Evolutionary conservation across 2,329 filamentous ascomycete species (phyloP), one percentile per base, ranked within the genome.

Genomic region (Chaetomium globosum): DNA sequence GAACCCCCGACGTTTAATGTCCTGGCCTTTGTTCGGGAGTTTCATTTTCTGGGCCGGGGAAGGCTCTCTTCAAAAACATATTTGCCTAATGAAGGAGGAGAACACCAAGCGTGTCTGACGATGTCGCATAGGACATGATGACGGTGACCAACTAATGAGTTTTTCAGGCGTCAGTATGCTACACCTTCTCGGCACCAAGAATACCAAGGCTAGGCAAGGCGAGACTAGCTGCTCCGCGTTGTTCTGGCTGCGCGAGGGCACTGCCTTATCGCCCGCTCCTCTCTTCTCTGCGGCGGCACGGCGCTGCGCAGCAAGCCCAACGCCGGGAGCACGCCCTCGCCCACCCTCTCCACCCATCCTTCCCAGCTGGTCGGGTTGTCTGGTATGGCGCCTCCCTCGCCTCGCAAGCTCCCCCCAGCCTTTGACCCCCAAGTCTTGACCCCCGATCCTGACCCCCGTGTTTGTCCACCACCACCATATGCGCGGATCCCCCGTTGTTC

Each of bases 281-380:
- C n/a, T n/a, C 49, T 31, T 16, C 30, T 19, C 33, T 16, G 5
- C 21, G n/a, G 5, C 21, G n/a, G 39, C 19, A 33, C 28, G 28
- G 28, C n/a, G 60, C 56, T 51, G 52, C 51, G 56, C 39, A 16
- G 43, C 52, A 62, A n/a, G 52, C 33, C 59, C 33, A 52, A 51
- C 28, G 31, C 39, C 60, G 33, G 60, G 48, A 39, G 31, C 21
- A 26, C 49, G 26, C 49, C 19, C 49, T 26, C 13, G 21, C 2
- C 16, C 16, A 16, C 19, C 6, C 26, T 10, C 21, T 39, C 19
- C 33, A 39, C 31, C 16, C 31, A 56, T 56, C 54, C 55, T 48
- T 48, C 26, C 56, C 56, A 59, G 19, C 39, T 49, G 6, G 12
- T 33, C 23, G 56, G 39, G 19, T 59, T 48, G 43, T 30, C 28